A percentile compares a stretch with the other conserved stretches of the same genome.
phyloP scores from a whole-genome alignment of 2,329 filamentous ascomycete genomes.

The Cladosporium oxysporum region DNA sequence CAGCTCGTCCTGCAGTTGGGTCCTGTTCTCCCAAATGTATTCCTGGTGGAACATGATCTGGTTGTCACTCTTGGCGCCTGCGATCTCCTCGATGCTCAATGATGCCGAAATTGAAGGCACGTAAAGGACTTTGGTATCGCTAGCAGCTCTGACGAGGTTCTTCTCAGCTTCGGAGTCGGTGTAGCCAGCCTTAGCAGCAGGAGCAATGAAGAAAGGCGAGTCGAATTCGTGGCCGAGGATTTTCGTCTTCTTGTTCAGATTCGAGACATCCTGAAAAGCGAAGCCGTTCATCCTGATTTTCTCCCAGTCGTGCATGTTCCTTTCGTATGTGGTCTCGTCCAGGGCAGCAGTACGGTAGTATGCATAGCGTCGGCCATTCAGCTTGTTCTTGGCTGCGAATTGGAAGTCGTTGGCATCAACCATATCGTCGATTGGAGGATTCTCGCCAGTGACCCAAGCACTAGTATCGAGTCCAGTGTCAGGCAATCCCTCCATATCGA shows the following conservation, averaged over 20 bases:
- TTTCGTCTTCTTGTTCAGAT: conserved; percentile 57
- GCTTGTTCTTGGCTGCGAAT: conserved; percentile 45
- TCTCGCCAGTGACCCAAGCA: conserved; percentile 28
- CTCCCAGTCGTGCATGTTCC: conserved; percentile 32
- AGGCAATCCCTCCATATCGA: conserved; percentile 33
- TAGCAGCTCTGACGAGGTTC: conserved; percentile 51
- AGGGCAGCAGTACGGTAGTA: conserved; percentile 34
- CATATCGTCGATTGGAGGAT: conserved; percentile 30
- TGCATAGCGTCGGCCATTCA: conserved; percentile 27
- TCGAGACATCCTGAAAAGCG: conserved; percentile 29
- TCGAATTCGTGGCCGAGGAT: conserved; percentile 84
- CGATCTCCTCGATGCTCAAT: conserved; percentile 38
- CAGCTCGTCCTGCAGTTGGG: conserved; percentile 43
- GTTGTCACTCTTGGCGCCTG: conserved; percentile 29
- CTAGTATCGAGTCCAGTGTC: conserved; percentile 34
- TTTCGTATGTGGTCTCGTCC: conserved; percentile 34
- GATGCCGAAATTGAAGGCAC: conserved; percentile 45
- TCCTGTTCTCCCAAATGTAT: conserved; percentile 52
- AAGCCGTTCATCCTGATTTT: conserved; percentile 33
- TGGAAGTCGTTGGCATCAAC: conserved; percentile 34
- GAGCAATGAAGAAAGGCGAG: conserved; percentile 91
- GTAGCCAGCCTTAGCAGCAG: conserved; percentile 88
- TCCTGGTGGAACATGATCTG: conserved; percentile 47
- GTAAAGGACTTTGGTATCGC: conserved; percentile 53
- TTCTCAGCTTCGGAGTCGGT: conserved; percentile 56